Base-by-base conservation (phyloP, 2,329 filamentous ascomycete species). In the Macrophomina tecta region DNA sequence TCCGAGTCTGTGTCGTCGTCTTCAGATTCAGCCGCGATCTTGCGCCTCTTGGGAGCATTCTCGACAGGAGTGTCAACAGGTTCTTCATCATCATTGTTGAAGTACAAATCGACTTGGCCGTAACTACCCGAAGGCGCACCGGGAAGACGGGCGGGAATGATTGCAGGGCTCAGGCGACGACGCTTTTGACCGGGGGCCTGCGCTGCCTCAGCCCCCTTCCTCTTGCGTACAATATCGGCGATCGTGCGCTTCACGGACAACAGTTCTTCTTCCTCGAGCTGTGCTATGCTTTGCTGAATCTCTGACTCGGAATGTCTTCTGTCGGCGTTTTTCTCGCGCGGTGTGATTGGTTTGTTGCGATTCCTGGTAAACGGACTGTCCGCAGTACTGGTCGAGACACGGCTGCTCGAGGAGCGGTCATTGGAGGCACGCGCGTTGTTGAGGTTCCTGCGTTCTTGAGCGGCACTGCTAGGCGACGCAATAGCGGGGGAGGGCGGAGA, bases 91-190 rank as follows among this genome's bases (percentile, higher is more conserved):
- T 32, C 40, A 34, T 42, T 16, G 28, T 28, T 4, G 51, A 66
- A 66, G 46, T 62, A 66, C 42, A 62, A 46, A 3, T 66, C 65
- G 5, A 66, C 23, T 28, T 63, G 46, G 30, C 65, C 65, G 30
- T 42, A 67, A 49, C 64, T 58, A 30, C 65, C 56, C n/a, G 36
- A 38, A 12, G 34, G 34, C 51, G 55, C 55, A 23, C 65, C 65
- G 5, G 65, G 65, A 38, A 28, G 65, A 18, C 49, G 56, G n/a
- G 56, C 56, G 9, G 65, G 65, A 5, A 67, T 67, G 23, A 53
- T n/a, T 16, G 38, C 42, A 2, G 42, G 38, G 8, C 56, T 67
- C 28, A 18, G 5, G 14, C 48, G 56, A 9, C 40, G 48, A 9
- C 56, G 56, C 56, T 63, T 67, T 12, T 61, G 42, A 8, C 53